Evolutionary conservation across 1,284 basidiomycete species (phyloP).

Genomic region (Macrocybe sp.): DNA sequence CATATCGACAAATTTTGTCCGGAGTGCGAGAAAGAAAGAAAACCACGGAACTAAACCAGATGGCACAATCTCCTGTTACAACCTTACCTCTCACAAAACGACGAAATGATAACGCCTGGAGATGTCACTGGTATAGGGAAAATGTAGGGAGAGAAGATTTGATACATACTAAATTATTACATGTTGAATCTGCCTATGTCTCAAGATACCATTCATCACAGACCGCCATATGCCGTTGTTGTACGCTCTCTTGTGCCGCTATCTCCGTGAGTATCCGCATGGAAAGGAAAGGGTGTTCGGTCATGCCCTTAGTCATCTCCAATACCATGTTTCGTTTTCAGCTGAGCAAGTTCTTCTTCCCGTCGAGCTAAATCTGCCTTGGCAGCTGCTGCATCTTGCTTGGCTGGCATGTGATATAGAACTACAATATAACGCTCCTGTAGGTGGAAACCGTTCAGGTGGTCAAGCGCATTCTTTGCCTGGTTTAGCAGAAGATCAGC

Average conservation of each 20-base stretch:
- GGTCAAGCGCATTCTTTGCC: slow-evolving; percentile 95
- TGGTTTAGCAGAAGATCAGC: slow-evolving; percentile 28
- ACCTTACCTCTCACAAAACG: no score
- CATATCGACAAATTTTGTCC: slow-evolving; percentile 46
- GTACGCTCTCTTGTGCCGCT: no score
- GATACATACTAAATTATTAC: no score
- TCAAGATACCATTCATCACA: no score
- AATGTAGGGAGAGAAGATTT: no score
- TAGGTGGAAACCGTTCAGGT: slow-evolving; percentile 96
- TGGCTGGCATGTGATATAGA: slow-evolving; percentile 95
- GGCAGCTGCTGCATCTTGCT: slow-evolving; percentile 87
- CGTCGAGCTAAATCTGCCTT: slow-evolving; percentile 90
- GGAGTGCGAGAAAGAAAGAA: slow-evolving; percentile 23
- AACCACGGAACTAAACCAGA: slow-evolving; percentile 17
- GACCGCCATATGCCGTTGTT: no score
- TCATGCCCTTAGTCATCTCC: slow-evolving; percentile 51
- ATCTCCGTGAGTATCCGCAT: no score
- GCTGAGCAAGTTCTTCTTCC: slow-evolving; percentile 84
- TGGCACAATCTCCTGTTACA: no score
- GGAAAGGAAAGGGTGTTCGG: no score
- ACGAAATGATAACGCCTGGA: not conserved
- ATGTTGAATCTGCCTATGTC: no score
- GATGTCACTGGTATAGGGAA: not conserved
- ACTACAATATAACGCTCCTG: slow-evolving; percentile 98
- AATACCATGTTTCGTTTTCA: slow-evolving; percentile 86